A percentile compares a stretch with the other conserved stretches of the same genome.
Conservation (phyloP, 495 filamentous ascomycete genomes). For the Xylaria sp. region DNA sequence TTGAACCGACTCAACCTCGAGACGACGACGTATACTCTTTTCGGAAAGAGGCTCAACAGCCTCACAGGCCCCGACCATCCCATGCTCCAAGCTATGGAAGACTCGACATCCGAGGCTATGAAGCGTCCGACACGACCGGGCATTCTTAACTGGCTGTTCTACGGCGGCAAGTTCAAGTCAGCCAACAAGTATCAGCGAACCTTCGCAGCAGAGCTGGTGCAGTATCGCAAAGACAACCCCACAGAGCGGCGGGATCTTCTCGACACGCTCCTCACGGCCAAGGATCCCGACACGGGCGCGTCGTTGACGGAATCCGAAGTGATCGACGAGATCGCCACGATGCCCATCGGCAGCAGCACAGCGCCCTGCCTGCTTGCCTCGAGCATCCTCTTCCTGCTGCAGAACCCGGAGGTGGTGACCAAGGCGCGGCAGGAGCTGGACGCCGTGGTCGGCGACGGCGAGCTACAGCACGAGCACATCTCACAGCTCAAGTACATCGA, state of each 20-base stretch:
- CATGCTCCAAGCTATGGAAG: slow-evolving; percentile 70
- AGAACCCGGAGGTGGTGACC: slow-evolving; percentile 64
- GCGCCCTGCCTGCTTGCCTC: slow-evolving; percentile 60
- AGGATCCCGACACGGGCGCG: slow-evolving; percentile 70
- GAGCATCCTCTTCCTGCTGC: slow-evolving; percentile 65
- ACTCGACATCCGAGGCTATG: slow-evolving; percentile 65
- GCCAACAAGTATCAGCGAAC: slow-evolving; percentile 61
- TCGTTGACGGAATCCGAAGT: slow-evolving; percentile 65
- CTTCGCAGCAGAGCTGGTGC: slow-evolving; percentile 64
- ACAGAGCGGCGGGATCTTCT: slow-evolving; percentile 72
- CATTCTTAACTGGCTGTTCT: slow-evolving; percentile 61
- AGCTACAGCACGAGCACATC: slow-evolving; percentile 62
- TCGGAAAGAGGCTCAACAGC: slow-evolving; percentile 72
- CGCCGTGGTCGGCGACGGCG: slow-evolving; percentile 60
- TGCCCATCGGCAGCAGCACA: slow-evolving; percentile 56
- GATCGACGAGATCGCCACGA: slow-evolving; percentile 71
- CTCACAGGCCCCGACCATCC: slow-evolving; percentile 68
- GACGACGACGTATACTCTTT: slow-evolving; percentile 65
- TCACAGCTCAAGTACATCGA: slow-evolving; percentile 67
- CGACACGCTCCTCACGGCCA: slow-evolving; percentile 67
- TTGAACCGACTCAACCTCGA: slow-evolving; percentile 77
- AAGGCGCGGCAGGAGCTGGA: slow-evolving; percentile 74
- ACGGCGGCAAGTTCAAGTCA: slow-evolving; percentile 59
- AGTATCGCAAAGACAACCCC: slow-evolving; percentile 62
- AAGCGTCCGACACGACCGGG: slow-evolving; percentile 60